These are phyloP conservation scores for Solanum arcanum DNA, from an alignment of 257 asterid species.

Conservation along the genomic window DNA sequence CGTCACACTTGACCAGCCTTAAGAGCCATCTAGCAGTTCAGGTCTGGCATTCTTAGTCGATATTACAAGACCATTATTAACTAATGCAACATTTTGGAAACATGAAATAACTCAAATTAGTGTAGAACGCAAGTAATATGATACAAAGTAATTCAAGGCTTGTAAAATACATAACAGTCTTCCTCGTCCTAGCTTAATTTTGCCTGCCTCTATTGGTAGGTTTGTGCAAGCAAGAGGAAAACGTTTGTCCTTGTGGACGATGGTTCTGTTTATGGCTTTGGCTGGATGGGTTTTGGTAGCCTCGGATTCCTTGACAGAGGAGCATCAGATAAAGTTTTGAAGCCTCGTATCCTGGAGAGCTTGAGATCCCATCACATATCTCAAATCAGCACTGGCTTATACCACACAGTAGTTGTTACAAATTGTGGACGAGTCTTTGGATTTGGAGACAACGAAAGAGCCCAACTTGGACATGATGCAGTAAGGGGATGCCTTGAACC, in stretches of 20 bases:
- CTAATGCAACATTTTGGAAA: not conserved
- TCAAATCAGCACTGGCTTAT: constrained; percentile 83
- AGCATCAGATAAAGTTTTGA: constrained; percentile 42
- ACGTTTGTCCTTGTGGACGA: constrained; percentile 55
- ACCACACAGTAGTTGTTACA: constrained; percentile 65
- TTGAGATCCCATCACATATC: constrained; percentile 47
- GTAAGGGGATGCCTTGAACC: constrained; percentile 58
- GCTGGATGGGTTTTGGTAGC: constrained; percentile 89
- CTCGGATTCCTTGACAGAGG: constrained; percentile 63
- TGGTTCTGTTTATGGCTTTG: constrained; percentile 70
- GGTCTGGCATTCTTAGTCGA: constrained; percentile 22
- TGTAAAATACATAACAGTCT: not conserved
- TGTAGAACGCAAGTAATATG: not conserved
- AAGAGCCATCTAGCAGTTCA: constrained; percentile 55
- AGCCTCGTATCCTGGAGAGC: constrained; percentile 52
- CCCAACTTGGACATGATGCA: constrained; percentile 68
- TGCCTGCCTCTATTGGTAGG: constrained; percentile 15
- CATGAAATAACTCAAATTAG: not conserved
- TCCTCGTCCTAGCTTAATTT: not conserved
- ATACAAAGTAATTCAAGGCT: not conserved
- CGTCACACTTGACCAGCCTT: constrained; percentile 40
- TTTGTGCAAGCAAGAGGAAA: constrained; percentile 81
- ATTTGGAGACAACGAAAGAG: constrained; percentile 81
- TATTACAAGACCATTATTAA: not conserved
- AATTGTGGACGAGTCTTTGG: constrained; percentile 52